Base-by-base conservation (phyloP, 306 rosid species). In the Potentilla sterilis region DNA sequence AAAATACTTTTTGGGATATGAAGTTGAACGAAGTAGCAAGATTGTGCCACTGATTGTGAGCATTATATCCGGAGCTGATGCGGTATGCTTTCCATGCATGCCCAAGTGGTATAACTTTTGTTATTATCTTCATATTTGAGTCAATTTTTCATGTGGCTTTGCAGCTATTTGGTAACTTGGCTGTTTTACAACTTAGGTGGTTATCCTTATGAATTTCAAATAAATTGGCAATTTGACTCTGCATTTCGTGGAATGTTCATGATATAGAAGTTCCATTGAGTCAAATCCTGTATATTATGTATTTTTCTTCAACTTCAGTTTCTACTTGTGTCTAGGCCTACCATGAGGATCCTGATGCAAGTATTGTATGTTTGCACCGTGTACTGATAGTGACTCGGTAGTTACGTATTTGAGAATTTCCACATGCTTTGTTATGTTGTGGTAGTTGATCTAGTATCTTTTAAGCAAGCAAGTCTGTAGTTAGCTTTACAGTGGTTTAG, bases 1-100 rank as follows among this genome's bases (percentile, higher is more conserved):
- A 38, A 95, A 95, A 67, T 95, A 92, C 81, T 92, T 95, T 79
- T 83, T 95, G 85, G 99, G 99, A 65, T 95, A 95, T 72, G 78
- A 80, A 54, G n/a, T 95, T 59, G 89, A 37, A 28, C 83, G 69
- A 70, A 95, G 97, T 86, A 95, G 97, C 93, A 83, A 85, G 89
- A 95, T 95, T 65, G 81, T 95, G 78, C 98, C 97, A 12, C 69
- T 95, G 85, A 81, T 90, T 57, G 78, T 90, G 91, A 95, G 98
- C 86, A 82, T 95, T 80, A 85, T 95, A 82, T 86, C 85, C 68
- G 98, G 98, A 82, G 89, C 90, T 58, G 88, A 89, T 79, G 93
- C 88, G 97, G 98, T 95, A 87, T 80, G 87, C 80, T 79, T 79
- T 77, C 67, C 52, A 79, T 79, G 77, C 52, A 42, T 55, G 43